These are phyloP conservation scores for Medicago lupulina DNA, from an alignment of 306 rosid genomes.

Conservation along the genomic window DNA sequence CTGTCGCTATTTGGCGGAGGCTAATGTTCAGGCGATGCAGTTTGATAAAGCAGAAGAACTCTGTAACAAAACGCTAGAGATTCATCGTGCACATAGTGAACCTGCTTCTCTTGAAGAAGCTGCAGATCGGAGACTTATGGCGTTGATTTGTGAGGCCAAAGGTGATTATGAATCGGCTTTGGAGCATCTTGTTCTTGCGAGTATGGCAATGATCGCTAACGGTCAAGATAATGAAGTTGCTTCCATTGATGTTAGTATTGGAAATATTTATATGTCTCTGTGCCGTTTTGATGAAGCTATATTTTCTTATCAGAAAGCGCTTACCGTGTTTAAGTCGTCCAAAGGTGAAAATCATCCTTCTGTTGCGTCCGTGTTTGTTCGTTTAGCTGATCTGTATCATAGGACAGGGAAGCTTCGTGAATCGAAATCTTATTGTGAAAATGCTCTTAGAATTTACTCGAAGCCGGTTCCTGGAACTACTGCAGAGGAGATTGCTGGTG, in stretches of 20 bases:
- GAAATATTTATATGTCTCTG: constrained; percentile 91
- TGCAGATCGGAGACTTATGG: constrained; percentile 93
- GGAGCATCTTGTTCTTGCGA: constrained; percentile 97
- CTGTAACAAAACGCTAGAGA: constrained; percentile 88
- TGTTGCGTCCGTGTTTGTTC: constrained; percentile 89
- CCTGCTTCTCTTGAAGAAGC: constrained; percentile 99
- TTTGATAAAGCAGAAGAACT: constrained; percentile 93
- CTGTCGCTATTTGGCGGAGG: constrained; percentile 95
- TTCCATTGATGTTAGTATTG: constrained; percentile 92
- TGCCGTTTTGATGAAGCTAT: constrained; percentile 97
- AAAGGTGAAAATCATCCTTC: constrained; percentile 94
- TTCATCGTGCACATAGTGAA: constrained; percentile 88
- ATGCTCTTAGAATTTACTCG: constrained; percentile 85
- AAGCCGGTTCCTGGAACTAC: constrained; percentile 98
- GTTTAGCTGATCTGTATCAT: constrained; percentile 95
- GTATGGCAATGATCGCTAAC: constrained; percentile 98
- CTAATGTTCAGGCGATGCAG: constrained; percentile 99
- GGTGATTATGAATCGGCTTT: constrained; percentile 88
- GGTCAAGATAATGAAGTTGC: constrained; percentile 95
- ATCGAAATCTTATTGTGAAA: constrained; percentile 94
- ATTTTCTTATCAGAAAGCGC: constrained; percentile 98
- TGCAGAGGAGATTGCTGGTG: constrained; percentile 85
- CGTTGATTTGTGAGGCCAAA: constrained; percentile 87
- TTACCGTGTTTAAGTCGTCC: constrained; percentile 87
- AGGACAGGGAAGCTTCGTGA: constrained; percentile 96